These are phyloP conservation scores for Sphaerulina musiva DNA, from an alignment of 2,329 filamentous ascomycete genomes.

Conservation along the genomic window DNA sequence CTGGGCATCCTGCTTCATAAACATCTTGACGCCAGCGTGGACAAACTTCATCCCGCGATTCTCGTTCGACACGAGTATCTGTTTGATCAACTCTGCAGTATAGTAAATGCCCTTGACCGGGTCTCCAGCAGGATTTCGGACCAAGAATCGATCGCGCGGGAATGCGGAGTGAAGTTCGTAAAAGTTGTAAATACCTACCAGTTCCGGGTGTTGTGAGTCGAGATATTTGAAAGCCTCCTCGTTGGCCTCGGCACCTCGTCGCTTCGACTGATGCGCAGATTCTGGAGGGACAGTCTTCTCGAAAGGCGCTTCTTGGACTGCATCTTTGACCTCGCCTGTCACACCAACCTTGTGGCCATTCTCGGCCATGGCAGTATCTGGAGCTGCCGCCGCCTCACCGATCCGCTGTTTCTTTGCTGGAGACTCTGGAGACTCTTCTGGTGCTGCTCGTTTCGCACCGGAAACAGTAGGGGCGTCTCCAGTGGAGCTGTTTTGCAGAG, in stretches of 20 bases:
- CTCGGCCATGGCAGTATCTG: conserved; percentile 11
- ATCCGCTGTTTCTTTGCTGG: conserved; percentile 31
- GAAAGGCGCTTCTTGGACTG: conserved; percentile 23
- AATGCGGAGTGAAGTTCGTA: conserved; percentile 80
- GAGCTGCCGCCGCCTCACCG: conserved; percentile 22
- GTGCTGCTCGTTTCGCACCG: conserved; percentile 37
- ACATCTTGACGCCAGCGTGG: conserved; percentile 97
- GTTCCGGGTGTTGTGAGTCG: conserved; percentile 63
- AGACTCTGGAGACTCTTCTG: conserved; percentile 36
- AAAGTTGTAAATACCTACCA: conserved; percentile 71
- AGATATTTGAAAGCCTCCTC: conserved; percentile 97
- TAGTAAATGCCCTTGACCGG: conserved; percentile 96
- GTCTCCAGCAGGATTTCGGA: conserved; percentile 82
- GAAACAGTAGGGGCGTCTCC: conserved; percentile 12
- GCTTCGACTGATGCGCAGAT: conserved; percentile 13
- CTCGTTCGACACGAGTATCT: conserved; percentile 82
- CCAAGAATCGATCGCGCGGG: conserved; percentile 87
- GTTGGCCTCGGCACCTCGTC: conserved; percentile 43
- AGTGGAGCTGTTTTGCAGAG: conserved; percentile 10
- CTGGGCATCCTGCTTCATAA: conserved; percentile 93
- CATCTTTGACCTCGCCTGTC: conserved; percentile 19
- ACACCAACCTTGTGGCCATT: conserved; percentile 16
- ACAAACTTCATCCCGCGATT: conserved; percentile 90
- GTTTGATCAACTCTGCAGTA: conserved; percentile 73
- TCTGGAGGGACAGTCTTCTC: conserved; percentile 19